Percentiles rank a stretch among this genome's conserved stretches.
Evolutionary conservation across 148 eudicot species (phyloP).

Genomic region (Tetragonia tetragonoides): DNA sequence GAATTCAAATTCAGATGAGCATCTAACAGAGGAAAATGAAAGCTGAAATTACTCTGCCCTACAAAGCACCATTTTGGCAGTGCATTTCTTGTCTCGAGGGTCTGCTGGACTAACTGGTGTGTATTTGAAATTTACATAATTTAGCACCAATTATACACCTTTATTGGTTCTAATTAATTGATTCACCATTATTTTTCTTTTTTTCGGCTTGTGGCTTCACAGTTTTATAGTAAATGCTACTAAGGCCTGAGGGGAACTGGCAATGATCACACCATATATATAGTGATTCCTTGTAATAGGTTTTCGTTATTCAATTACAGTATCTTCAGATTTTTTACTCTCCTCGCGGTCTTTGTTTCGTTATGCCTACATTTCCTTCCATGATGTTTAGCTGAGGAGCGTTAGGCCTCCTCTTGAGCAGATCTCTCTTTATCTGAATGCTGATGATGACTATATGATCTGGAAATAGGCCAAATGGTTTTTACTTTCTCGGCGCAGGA

Average conservation of each 20-base stretch:
- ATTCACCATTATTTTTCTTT: not conserved
- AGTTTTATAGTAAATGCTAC: not conserved
- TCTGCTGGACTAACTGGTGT: too few relatives aligned
- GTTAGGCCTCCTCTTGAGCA: too few relatives aligned
- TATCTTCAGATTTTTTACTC: too few relatives aligned
- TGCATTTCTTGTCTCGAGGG: not conserved
- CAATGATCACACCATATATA: not conserved
- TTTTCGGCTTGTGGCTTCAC: not conserved
- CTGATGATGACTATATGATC: too few relatives aligned
- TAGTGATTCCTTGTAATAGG: not conserved
- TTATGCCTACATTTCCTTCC: too few relatives aligned
- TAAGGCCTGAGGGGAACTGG: not conserved
- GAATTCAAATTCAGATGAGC: conserved; percentile 8
- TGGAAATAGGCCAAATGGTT: too few relatives aligned
- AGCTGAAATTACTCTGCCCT: not conserved
- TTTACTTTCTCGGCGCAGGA: too few relatives aligned
- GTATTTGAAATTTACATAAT: not conserved
- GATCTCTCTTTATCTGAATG: too few relatives aligned
- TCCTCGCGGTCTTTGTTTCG: too few relatives aligned
- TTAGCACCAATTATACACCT: not conserved
- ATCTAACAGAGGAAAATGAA: not conserved
- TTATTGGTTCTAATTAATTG: too few relatives aligned
- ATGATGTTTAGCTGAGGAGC: too few relatives aligned
- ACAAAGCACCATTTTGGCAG: not conserved
- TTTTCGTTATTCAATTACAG: too few relatives aligned